Evolutionary conservation across 2,329 filamentous ascomycete genomes (phyloP).

Genomic region (Boeremia lycopersici): DNA sequence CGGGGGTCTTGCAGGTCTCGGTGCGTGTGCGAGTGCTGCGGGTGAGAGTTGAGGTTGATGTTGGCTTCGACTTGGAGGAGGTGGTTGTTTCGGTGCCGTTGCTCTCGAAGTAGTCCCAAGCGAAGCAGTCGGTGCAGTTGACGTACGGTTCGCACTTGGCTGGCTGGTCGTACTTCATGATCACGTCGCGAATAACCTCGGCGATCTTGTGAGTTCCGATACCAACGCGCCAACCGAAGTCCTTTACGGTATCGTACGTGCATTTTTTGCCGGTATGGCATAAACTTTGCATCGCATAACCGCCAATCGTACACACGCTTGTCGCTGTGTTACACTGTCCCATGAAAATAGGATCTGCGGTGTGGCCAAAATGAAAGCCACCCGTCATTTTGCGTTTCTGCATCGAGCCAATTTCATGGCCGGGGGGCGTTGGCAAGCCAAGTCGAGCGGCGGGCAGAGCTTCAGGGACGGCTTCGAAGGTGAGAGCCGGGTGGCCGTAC

Average conservation of each 20-base stretch:
- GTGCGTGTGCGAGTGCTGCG: constrained; percentile 66
- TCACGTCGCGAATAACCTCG: constrained; percentile 84
- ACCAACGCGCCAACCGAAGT: constrained; percentile 90
- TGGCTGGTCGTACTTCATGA: constrained; percentile 80
- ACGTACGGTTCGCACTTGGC: constrained; percentile 76
- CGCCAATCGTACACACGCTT: constrained; percentile 86
- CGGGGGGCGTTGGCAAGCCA: constrained; percentile 84
- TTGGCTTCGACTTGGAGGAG: constrained; percentile 56
- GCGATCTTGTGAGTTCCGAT: constrained; percentile 91
- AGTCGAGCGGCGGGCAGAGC: constrained; percentile 83
- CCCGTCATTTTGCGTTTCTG: constrained; percentile 70
- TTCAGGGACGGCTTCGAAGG: constrained; percentile 91
- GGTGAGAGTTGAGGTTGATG: constrained; percentile 59
- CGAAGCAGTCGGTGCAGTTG: constrained; percentile 83
- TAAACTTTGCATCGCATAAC: constrained; percentile 91
- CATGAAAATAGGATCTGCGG: constrained; percentile 92
- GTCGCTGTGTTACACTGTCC: constrained; percentile 91
- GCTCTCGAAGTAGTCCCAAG: constrained; percentile 94
- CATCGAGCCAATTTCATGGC: constrained; percentile 71
- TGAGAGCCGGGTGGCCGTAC: constrained; percentile 87
- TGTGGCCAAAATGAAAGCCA: constrained; percentile 90
- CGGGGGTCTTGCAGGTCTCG: constrained; percentile 86
- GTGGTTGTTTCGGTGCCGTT: constrained; percentile 82
- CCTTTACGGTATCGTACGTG: constrained; percentile 87
- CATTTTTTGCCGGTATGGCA: constrained; percentile 91